A percentile compares a stretch with the other conserved stretches of the same genome.
Conservation (phyloP, 2,329 filamentous ascomycete species). For the Colletotrichum karsti region DNA sequence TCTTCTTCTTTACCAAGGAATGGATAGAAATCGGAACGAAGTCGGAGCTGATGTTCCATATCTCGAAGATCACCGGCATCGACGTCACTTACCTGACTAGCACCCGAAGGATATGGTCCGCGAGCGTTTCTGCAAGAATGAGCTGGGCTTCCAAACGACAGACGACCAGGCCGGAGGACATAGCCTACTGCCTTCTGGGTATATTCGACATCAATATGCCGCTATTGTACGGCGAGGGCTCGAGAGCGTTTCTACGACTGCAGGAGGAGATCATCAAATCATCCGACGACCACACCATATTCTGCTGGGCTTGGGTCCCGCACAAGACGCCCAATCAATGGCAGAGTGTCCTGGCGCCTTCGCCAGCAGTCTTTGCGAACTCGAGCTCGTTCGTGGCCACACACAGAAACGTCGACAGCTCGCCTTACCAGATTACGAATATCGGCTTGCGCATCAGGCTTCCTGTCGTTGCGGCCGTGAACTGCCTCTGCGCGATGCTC, state of each 20-base stretch:
- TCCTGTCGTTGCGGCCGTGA: conserved; percentile 7
- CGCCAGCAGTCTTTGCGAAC: conserved; percentile 9
- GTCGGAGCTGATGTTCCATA: conserved; percentile 18
- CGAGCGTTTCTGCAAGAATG: conserved; percentile 35
- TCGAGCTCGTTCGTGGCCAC: conserved; percentile 9
- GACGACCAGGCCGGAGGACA: conserved; percentile 34
- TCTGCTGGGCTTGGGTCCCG: conserved; percentile 30
- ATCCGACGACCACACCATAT: background rate
- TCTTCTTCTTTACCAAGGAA: conserved; percentile 38
- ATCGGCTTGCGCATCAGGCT: conserved; percentile 15
- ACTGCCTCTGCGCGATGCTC: conserved; percentile 18
- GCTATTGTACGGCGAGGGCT: conserved; percentile 37
- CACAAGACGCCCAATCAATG: conserved; percentile 15
- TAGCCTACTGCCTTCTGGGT: conserved; percentile 38
- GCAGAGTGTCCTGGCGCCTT: conserved; percentile 15
- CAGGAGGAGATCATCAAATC: conserved; percentile 21
- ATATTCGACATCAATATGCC: conserved; percentile 39
- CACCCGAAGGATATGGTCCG: conserved; percentile 21
- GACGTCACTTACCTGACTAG: conserved; percentile 4
- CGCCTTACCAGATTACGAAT: conserved; percentile 18
- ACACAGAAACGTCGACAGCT: background rate
- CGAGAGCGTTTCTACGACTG: conserved; percentile 32
- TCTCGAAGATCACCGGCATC: conserved; percentile 16
- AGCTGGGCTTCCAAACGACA: conserved; percentile 35
- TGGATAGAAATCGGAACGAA: conserved; percentile 40